Evolutionary conservation across 1,284 basidiomycete genomes (phyloP), one percentile per base, ranked within the genome.

Genomic region (Gymnopus androsaceus): DNA sequence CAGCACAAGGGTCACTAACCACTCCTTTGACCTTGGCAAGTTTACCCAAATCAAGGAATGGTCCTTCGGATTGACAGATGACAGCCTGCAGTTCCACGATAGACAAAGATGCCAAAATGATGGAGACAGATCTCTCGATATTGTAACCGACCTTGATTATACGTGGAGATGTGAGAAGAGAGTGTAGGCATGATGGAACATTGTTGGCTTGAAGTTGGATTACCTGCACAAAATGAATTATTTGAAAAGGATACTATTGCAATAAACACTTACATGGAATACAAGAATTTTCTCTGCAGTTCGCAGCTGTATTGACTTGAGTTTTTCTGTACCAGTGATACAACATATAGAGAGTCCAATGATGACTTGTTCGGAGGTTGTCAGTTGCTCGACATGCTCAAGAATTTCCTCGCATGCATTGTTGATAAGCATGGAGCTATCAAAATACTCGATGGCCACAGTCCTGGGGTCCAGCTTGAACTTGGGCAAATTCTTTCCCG

Each of bases 11-110:
- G n/a, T 40, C 36, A 4, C 28, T n/a, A 41, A 51, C 27, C 7
- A 27, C 36, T 40, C 50, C 50, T 41, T 51, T 51, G 38, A 51
- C 36, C 37, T 51, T 40, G 14, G 50, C 36, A 30, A 51, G 37
- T n/a, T 41, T 9, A 11, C 50, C 50, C 7, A 51, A 19, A 27
- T 51, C 50, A 30, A 51, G 33, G 19, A 51, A 51, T 11, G 37
- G 34, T 4, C 37, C 37, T 41, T 30, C 33, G 12, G n/a, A 28
- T 21, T 25, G 15, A 51, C 6, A 9, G 2, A 27, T 8, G 21
- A 51, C 11, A 3, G 36, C 8, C 4, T 36, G 3, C 3, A 51
- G 25, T 4, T 30, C 50, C 6, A 14, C 6, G 12, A 51, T 40
- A 37, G 21, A 11, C 23, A 51, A 27, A 17, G 38, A 6, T 21